Percentiles rank a stretch among this genome's conserved stretches.
Conservation (phyloP, 148 eudicot genomes). For the Simmondsia chinensis region DNA sequence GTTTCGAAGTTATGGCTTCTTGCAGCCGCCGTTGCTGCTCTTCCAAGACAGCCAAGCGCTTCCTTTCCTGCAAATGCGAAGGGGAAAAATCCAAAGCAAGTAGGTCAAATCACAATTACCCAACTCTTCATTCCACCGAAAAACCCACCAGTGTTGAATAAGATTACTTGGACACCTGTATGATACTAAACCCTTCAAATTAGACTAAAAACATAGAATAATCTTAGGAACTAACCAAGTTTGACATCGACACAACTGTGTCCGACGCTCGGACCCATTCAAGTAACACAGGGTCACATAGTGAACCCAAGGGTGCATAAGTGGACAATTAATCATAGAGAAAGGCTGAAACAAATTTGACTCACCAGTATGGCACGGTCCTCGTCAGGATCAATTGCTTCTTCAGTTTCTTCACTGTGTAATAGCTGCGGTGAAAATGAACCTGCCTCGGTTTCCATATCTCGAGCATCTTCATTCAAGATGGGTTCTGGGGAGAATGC, state of each 20-base stretch:
- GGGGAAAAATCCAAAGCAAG: neutral
- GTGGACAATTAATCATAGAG: neutral
- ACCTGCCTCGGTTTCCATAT: slow-evolving; percentile 55
- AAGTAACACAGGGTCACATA: too few relatives aligned
- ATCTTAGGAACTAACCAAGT: too few relatives aligned
- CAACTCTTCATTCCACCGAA: too few relatives aligned
- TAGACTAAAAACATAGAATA: too few relatives aligned
- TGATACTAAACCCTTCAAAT: too few relatives aligned
- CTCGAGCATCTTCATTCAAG: slow-evolving; percentile 26
- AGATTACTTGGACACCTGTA: too few relatives aligned
- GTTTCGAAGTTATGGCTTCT: slow-evolving; percentile 65
- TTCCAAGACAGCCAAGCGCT: slow-evolving; percentile 64
- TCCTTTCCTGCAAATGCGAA: slow-evolving; percentile 45
- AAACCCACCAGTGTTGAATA: too few relatives aligned
- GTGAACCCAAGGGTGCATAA: too few relatives aligned
- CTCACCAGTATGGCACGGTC: slow-evolving; percentile 70
- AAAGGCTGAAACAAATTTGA: neutral
- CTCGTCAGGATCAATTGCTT: slow-evolving; percentile 96
- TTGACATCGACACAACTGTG: too few relatives aligned
- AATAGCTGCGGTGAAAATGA: slow-evolving; percentile 85
- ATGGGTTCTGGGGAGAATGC: slow-evolving; percentile 59
- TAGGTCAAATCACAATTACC: neutral
- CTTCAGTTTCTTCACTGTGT: slow-evolving; percentile 78
- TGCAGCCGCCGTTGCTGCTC: slow-evolving; percentile 62
- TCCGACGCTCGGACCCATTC: too few relatives aligned